Conservation (phyloP, 352 stramenopile species). For the Peronospora farinosa region DNA sequence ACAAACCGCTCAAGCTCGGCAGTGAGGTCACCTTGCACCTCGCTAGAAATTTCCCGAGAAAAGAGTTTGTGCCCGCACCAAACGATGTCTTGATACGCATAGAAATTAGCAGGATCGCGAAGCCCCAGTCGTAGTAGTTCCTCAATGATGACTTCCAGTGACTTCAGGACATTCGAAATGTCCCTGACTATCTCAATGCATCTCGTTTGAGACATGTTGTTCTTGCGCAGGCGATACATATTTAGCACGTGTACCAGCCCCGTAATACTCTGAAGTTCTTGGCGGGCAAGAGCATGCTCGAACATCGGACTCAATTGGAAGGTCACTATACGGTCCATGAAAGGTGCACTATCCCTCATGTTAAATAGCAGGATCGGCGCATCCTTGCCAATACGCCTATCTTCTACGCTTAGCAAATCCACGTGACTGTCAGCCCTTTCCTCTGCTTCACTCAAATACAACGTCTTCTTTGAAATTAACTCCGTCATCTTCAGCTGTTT, state of each 20-base stretch:
- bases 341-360: slow-evolving; percentile 57
- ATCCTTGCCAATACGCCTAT: slow-evolving; percentile 62
- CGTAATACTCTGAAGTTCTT: slow-evolving; percentile 57
- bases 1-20: slow-evolving; percentile 47
- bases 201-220: slow-evolving; percentile 11
- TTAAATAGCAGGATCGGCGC: slow-evolving; percentile 77
- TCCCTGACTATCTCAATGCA: slow-evolving; percentile 20
- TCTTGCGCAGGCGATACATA: slow-evolving; percentile 28
- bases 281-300: slow-evolving; percentile 56
- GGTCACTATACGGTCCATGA: slow-evolving; percentile 64
- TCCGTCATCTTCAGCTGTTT: slow-evolving; percentile 45
- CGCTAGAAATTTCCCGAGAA: slow-evolving; percentile 4
- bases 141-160: slow-evolving; percentile 53
- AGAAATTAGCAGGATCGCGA: slow-evolving; percentile 56
- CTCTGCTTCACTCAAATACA: slow-evolving; percentile 70
- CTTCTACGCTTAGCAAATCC: slow-evolving; percentile 49
- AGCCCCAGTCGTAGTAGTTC: slow-evolving; percentile 45
- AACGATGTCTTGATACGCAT: slow-evolving; percentile 81
- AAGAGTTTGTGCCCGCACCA: slow-evolving; percentile 71
- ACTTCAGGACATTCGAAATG: slow-evolving; percentile 34
- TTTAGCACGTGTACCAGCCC: slow-evolving; percentile 59
- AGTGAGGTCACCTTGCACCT: slow-evolving; percentile 5
- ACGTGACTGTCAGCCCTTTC: slow-evolving; percentile 44
- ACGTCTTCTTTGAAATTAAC: slow-evolving; percentile 59
- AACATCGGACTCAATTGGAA: slow-evolving; percentile 76